phyloP scores from a whole-genome alignment of 352 stramenopile species.

The Phytophthora nicotianae region DNA sequence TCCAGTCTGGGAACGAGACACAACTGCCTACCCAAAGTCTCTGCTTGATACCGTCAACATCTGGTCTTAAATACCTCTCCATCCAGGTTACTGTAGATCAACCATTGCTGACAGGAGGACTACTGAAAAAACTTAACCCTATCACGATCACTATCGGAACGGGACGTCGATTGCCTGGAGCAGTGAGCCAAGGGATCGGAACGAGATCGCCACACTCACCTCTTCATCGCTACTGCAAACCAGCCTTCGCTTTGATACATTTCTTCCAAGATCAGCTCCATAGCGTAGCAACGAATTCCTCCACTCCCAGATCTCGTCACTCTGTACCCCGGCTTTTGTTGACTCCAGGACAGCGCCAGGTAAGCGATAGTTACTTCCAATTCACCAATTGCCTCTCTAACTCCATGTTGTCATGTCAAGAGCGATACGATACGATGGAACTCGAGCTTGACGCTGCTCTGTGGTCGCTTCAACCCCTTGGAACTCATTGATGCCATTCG shows the following conservation, averaged over 20 bases:
- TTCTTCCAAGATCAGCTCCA: slow-evolving; percentile 54
- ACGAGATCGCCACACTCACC: slow-evolving; percentile 42
- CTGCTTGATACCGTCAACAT: slow-evolving; percentile 31
- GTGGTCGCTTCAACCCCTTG: slow-evolving; percentile 38
- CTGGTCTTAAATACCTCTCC: slow-evolving; percentile 52
- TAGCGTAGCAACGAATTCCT: not conserved
- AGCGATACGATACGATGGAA: slow-evolving; percentile 43
- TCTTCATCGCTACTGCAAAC: slow-evolving; percentile 52
- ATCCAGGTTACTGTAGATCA: slow-evolving; percentile 59
- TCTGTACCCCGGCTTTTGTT: slow-evolving; percentile 36
- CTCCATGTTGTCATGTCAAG: slow-evolving; percentile 16
- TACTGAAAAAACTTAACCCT: slow-evolving; percentile 64
- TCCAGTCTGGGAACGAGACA: slow-evolving; percentile 10
- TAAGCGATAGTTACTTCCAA: slow-evolving; percentile 14
- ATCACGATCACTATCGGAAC: slow-evolving; percentile 63
- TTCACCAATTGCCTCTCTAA: not conserved
- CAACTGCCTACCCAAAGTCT: slow-evolving; percentile 25
- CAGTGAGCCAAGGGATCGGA: slow-evolving; percentile 26
- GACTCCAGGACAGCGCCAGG: slow-evolving; percentile 47
- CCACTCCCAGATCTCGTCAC: not conserved
- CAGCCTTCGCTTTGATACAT: slow-evolving; percentile 58
- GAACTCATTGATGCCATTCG: slow-evolving; percentile 63
- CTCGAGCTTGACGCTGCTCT: slow-evolving; percentile 62
- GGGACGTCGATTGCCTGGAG: slow-evolving; percentile 54
- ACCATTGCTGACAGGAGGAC: slow-evolving; percentile 43